Conservation (phyloP, 176 grass and related monocot genomes). For the Otatea glauca region DNA sequence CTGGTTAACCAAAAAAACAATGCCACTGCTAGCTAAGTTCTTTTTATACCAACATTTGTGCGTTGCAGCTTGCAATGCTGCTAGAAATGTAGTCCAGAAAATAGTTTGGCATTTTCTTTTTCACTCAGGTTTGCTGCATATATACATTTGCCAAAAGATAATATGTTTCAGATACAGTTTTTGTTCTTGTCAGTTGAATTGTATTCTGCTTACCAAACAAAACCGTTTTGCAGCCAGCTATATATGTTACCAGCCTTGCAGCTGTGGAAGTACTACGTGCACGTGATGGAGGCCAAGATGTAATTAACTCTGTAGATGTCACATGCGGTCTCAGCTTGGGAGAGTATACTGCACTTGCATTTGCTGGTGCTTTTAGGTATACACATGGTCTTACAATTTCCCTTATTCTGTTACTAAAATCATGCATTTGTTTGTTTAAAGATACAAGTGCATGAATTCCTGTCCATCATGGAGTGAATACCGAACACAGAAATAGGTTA, state of each 20-base stretch:
- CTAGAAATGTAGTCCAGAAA: not conserved
- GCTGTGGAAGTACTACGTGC: constrained; percentile 80
- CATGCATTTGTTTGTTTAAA: not conserved
- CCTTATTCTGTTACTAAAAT: not conserved
- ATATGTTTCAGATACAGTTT: constrained; percentile 2
- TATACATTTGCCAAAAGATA: not conserved
- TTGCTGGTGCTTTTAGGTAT: constrained; percentile 96
- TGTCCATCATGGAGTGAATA: not conserved
- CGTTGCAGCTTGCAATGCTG: constrained; percentile 7
- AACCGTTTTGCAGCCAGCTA: constrained; percentile 81
- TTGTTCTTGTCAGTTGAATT: not conserved
- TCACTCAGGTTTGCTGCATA: not conserved
- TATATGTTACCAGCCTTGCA: constrained; percentile 95
- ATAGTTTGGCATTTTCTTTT: constrained; percentile 11
- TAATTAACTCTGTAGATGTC: constrained; percentile 81
- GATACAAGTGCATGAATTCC: not conserved
- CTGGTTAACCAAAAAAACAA: not conserved
- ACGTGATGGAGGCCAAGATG: constrained; percentile 72
- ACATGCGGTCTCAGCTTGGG: constrained; percentile 96
- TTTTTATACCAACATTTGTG: not conserved
- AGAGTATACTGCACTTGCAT: constrained; percentile 95
- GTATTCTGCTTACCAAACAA: constrained; percentile 28
- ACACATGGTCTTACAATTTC: not conserved
- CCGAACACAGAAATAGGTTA: not conserved
- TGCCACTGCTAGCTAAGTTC: not conserved